Evolutionary conservation across 164 flowering plant genomes (phyloP).

Genomic region (Pachysandra terminalis): DNA sequence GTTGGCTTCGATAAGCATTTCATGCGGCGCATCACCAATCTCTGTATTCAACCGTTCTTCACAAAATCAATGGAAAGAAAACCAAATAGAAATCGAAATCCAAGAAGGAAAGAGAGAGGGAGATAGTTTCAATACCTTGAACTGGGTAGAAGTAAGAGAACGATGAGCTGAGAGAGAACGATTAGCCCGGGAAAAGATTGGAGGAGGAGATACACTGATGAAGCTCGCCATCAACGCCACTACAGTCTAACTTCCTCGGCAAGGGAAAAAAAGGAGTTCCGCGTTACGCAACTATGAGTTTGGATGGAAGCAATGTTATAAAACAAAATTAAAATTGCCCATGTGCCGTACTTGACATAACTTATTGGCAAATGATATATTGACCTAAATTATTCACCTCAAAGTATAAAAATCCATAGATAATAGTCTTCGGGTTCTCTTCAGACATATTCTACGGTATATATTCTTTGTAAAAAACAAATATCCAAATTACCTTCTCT

Average conservation of each 20-base stretch:
- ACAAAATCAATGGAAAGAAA: background rate
- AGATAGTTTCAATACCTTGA: slow-evolving; percentile 20
- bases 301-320: too few relatives aligned
- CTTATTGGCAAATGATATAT: too few relatives aligned
- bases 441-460: too few relatives aligned
- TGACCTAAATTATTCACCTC: too few relatives aligned
- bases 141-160: slow-evolving; percentile 3
- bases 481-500: too few relatives aligned
- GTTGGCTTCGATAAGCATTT: slow-evolving; percentile 33
- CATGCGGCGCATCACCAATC: slow-evolving; percentile 26
- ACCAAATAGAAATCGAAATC: background rate
- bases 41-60: slow-evolving; percentile 20
- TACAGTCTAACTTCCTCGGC: too few relatives aligned
- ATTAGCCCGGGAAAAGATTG: slow-evolving; percentile 5
- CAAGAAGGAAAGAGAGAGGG: slow-evolving; percentile 1
- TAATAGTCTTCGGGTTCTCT: too few relatives aligned
- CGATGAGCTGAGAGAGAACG: slow-evolving; percentile 9
- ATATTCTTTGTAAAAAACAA: too few relatives aligned
- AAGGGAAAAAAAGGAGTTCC: too few relatives aligned
- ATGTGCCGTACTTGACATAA: background rate
- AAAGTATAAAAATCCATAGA: too few relatives aligned
- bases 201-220: slow-evolving; percentile 24
- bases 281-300: too few relatives aligned
- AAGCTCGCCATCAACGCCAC: slow-evolving; percentile 26
- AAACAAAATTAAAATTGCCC: background rate